Evolutionary conservation across 2,329 filamentous ascomycete species (phyloP), one percentile per base, ranked within the genome.

Genomic region (Hypocreales sp.): DNA sequence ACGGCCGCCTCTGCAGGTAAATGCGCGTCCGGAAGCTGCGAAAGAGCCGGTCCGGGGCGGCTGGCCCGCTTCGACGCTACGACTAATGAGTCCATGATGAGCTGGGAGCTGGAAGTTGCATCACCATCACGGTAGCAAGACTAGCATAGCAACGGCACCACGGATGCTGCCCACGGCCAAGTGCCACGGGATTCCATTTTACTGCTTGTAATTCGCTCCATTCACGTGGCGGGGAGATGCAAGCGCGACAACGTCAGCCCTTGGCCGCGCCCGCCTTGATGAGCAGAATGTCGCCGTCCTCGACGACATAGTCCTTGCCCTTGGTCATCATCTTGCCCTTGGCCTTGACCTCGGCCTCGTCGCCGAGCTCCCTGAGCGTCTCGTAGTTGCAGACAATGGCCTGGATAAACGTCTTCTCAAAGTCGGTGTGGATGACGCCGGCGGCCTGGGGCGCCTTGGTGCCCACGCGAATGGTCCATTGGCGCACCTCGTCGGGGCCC

Each of bases 341-440:
- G 15, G 87, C 72, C 66, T 86, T 92, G 40, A 94, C 80, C 40
- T 79, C 72, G 15, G 73, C 64, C 62, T 98, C 90, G 38, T 92
- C 83, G 28, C 87, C 87, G 26, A 80, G 62, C 57, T 95, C 90
- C 60, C 78, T 83, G 29, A 98, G 61, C 3, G 67, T 59, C 15
- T 51, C 64, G 58, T 73, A 98, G 62, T 93, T 95, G 62, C 92
- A 95, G 17, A 94, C 84, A 37, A 98, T 69, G 36, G 68, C 79
- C 60, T 98, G 92, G 45, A 98, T 98, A 52, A 98, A 98, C 0
- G 92, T 98, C 75, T 98, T 98, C 58, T 98, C 90, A 40, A 98
- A 95, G 53, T 98, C 90, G 40, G 78, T 82, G 60, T 98, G 90
- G 41, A 98, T 98, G 36, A 98, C 90, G 67, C 90, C 90, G 20